Evolutionary conservation across 2,329 filamentous ascomycete species (phyloP), one percentile per base, ranked within the genome.

Genomic region (Samsoniella hepiali): DNA sequence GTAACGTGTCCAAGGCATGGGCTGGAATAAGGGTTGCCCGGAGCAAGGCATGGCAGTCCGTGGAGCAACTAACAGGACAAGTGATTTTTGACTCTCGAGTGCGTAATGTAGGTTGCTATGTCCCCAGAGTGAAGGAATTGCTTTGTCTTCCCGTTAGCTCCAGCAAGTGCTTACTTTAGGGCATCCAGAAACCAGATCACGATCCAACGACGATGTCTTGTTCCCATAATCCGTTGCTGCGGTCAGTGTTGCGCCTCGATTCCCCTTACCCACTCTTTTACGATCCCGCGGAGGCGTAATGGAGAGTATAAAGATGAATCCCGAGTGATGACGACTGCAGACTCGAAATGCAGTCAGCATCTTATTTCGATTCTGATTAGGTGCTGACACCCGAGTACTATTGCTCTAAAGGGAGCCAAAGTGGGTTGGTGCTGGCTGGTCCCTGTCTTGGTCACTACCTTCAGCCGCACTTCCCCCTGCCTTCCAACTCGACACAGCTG

Each of bases 281-380:
- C 49, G 58, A 61, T 61, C 7, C 15, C 38, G 38, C 47, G 29
- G 49, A 53, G 58, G 34, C 49, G 13, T 11, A 27, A 9, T 34
- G 5, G 10, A 2, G 0, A 32, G 3, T 15, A 32, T 3, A 27
- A 32, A 54, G 2, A 44, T 47, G 58, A 62, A 62, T 40, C 38
- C 59, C 8, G 40, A 49, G n/a, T n/a, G 31, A 53, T 27, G 40
- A 38, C 56, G n/a, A 58, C 31, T 22, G 40, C 38, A 27, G 58
- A 44, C 9, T 38, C 3, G n/a, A 5, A 56, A 51, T 56, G 51
- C 42, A 47, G 59, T 55, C 42, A 55, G 59, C 17, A 62, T 42
- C 32, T 55, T 54, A 29, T 54, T 45, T 44, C 22, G 32, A 59
- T 45, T 49, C 22, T 56, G 59, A 62, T 62, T 55, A 62, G 59